Conservation (phyloP, 768 basidiomycete species). For the Paxillus rubicundulus region DNA sequence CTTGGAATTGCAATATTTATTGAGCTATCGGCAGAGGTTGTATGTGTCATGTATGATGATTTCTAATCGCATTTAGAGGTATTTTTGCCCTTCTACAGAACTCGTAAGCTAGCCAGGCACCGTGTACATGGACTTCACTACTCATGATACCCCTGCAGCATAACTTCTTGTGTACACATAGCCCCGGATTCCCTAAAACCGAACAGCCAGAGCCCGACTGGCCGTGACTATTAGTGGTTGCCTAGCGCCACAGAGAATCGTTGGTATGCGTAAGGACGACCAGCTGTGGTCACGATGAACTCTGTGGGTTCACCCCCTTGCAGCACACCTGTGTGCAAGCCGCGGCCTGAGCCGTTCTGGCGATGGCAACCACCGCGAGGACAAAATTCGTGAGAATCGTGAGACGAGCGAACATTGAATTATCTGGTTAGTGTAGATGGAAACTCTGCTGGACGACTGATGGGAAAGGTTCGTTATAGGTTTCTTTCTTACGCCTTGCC, state of each 20-base stretch:
- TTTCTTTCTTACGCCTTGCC: background rate
- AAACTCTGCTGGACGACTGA: background rate
- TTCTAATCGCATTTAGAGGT: background rate
- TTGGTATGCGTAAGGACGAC: background rate
- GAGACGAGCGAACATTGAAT: conserved; percentile 5
- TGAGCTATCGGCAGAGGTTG: too few species aligned
- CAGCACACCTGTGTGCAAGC: conserved; percentile 1
- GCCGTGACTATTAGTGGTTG: background rate
- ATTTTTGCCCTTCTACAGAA: background rate
- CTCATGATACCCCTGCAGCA: conserved; percentile 6
- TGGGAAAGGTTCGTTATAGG: background rate
- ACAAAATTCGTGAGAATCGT: background rate
- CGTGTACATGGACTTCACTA: background rate
- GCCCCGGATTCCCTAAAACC: background rate
- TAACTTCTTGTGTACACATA: background rate
- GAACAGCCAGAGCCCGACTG: background rate
- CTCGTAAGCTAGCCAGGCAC: background rate
- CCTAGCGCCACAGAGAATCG: background rate
- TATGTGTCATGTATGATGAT: too few species aligned
- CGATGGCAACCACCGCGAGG: background rate
- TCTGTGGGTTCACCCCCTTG: background rate
- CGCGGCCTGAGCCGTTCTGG: background rate
- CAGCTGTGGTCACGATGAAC: background rate
- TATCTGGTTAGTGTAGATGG: background rate
- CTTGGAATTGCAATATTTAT: too few species aligned